Conservation (phyloP, 371 early-diverging fungal genomes). For the Blakeslea trispora region DNA sequence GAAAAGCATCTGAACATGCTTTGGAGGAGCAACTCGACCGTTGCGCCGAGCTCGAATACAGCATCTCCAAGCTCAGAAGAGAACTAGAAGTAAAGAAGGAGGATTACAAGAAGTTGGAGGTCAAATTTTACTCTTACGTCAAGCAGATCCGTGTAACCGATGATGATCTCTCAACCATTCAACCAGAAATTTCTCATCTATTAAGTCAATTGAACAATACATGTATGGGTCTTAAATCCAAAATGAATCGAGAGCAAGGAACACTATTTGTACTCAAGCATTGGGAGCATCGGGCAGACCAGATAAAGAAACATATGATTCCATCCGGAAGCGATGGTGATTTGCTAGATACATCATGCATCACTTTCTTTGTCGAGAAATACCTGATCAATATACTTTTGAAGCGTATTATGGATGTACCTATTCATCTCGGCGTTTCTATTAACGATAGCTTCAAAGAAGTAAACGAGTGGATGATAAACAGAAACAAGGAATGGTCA, state of each 20-base stretch:
- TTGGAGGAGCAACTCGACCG: constrained; percentile 26
- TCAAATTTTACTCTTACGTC: constrained; percentile 45
- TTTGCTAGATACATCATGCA: constrained; percentile 34
- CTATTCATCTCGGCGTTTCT: constrained; percentile 45
- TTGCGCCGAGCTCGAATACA: constrained; percentile 27
- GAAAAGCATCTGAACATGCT: constrained; percentile 15
- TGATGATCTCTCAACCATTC: constrained; percentile 52
- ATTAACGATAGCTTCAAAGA: constrained; percentile 40
- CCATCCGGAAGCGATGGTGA: constrained; percentile 6
- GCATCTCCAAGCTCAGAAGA: constrained; percentile 14
- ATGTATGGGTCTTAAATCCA: constrained; percentile 43
- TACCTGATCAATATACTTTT: constrained; percentile 32
- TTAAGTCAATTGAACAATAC: constrained; percentile 43
- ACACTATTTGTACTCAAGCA: constrained; percentile 28
- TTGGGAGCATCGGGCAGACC: constrained; percentile 14
- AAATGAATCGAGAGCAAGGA: constrained; percentile 37
- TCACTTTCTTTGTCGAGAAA: constrained; percentile 48
- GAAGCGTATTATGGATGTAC: constrained; percentile 32
- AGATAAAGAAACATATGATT: constrained; percentile 21
- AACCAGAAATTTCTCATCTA: constrained; percentile 44
- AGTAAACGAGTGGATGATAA: constrained; percentile 38
- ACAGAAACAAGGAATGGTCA: constrained; percentile 41
- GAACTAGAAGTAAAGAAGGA: constrained; percentile 41
- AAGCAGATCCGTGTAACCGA: constrained; percentile 49
- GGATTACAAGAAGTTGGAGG: constrained; percentile 40